Evolutionary conservation across 1,139 yeast species (phyloP), one percentile per base, ranked within the genome.

Genomic region (Diutina ranongensis): DNA sequence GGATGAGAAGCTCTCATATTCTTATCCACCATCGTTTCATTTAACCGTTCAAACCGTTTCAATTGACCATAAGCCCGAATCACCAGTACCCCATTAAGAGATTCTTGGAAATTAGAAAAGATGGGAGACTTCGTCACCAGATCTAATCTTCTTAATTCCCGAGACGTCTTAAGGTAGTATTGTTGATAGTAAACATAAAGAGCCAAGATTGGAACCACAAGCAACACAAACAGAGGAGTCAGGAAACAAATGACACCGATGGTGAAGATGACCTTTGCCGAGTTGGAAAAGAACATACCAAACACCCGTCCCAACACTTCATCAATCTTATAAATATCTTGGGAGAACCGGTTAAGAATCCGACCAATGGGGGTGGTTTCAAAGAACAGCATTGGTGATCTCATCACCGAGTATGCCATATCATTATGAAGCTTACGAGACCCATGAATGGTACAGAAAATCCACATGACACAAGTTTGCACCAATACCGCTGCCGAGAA

Each of bases 351-450:
- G 69, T 94, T 94, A 63, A 92, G 71, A 49, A 94, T 79, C 62
- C 98, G 78, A 34, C 99, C 98, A 52, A 92, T 77, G 45, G 98
- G 99, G 0, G 97, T 92, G 0, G 97, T 88, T 64, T 94, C 98
- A 58, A 94, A 92, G 61, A 94, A 92, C 35, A 88, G 76, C 98
- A 92, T 94, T 50, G 98, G 98, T 0, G 97, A 95, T 50, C 92
- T 74, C 50, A 92, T 65, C 13, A 92, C 95, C 50, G 88, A 71
- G 33, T 64, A 62, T 4, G 94, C 80, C 97, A 92, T 89, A 27
- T 67, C 63, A 51, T 80, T 76, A 61, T 92, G 98, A 50, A 92
- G 71, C 49, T 71, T 75, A 50, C 70, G 79, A 7, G 97, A 89
- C 13, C 94, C 95, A 48, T 79, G 78, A 54, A 92, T 83, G 2